Base-by-base conservation (phyloP, 306 rosid species). In the Luffa aegyptiaca region DNA sequence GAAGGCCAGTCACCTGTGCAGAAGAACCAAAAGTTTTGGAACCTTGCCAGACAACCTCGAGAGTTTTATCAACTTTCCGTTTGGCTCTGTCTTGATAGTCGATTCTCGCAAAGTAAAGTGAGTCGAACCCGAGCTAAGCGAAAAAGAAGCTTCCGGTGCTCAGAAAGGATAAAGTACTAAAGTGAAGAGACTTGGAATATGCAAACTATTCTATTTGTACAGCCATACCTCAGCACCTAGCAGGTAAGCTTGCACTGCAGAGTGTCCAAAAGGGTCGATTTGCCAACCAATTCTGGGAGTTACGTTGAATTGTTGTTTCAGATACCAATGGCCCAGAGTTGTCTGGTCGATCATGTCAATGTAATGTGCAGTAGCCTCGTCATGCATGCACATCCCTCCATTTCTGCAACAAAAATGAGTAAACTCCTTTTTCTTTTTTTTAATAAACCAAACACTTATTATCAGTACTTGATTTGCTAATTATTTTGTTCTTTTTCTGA, bases 321-420 rank as follows among this genome's bases (percentile, higher is more conserved):
- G 75, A 75, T 88, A 93, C 10, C 73, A 84, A 82, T 93, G 98
- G 20, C 98, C 98, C 44, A 92, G 92, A 35, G 93, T 93, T 26
- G 97, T 93, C 89, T 90, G 98, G 90, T 93, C 97, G 76, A 93
- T 92, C 98, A 93, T 89, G 73, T 93, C 97, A 48, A 93, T 84
- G 83, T 92, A 92, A 84, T 93, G 98, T 2, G 96, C 10, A 33
- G 97, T 69, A 26, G 98, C 98, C 87, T 93, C 97, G 52, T 93
- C 98, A 55, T 93, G 98, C 98, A 93, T 93, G 69, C 96, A 92
- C 88, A 80, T 83, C 18, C 98, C 98, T 80, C 98, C 98, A 84
- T 93, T 93, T 88, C 98, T 92, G 79, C 87, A 84, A 81, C 48
- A 26, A 26, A 26, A 26, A 26, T 26, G 31, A 26, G 31, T 26